Evolutionary conservation across 2,329 filamentous ascomycete genomes (phyloP), one percentile per base, ranked within the genome.

Genomic region (Corinectria fuckeliana): DNA sequence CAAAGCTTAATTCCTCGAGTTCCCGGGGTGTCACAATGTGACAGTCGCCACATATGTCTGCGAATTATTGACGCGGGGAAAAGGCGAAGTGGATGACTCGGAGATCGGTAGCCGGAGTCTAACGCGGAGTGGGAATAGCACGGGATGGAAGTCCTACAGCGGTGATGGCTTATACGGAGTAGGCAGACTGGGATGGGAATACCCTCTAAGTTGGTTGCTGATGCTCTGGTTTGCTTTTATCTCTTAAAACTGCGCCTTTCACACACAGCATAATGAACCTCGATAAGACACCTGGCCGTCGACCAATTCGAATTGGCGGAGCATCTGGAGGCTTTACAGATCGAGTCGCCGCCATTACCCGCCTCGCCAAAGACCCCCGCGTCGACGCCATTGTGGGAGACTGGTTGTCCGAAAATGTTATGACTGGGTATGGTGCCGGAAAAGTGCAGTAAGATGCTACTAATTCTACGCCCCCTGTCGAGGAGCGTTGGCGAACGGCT

Each of bases 321-420:
- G 68, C 68, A 47, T 72, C 69, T 1, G 72, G 72, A 11, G 71
- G 70, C 8, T 72, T 74, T 62, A 66, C 66, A 20, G 64, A 72
- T 54, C 65, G 67, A 69, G 75, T 70, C 71, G 77, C 52, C 48
- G 68, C 70, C 56, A 72, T 72, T 16, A 47, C 41, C 34, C 58
- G 62, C 14, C 59, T 72, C 0, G 69, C 69, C 5, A 58, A 47
- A 9, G 62, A 71, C 42, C 56, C 58, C n/a, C 6, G 26, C 6
- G 38, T 62, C 38, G 56, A 60, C 44, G 60, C 56, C 2, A 61
- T 61, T 41, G 58, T 61, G 48, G 58, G 58, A 23, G 55, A 75
- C 58, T 75, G 72, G 64, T 67, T 75, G 23, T 72, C 72, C 16
- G 74, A 75, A 55, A 77, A 77, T 52, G 85, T 83, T 63, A 82